Conservation (phyloP, 1,284 basidiomycete genomes). For the Cutaneotrichosporon arboriforme region DNA sequence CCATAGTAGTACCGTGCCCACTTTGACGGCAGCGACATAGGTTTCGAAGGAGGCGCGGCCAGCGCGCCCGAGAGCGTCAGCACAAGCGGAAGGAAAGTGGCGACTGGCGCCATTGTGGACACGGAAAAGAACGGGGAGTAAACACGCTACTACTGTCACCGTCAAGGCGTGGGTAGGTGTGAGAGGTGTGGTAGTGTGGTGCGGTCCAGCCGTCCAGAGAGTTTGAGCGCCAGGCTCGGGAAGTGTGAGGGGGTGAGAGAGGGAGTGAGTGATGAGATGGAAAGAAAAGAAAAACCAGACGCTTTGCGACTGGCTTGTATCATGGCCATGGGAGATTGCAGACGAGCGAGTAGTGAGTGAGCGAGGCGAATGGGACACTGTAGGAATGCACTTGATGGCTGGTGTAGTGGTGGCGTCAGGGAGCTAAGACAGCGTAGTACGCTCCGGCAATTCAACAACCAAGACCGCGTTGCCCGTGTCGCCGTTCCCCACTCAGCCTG, state of each 20-base stretch:
- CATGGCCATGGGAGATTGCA: no score
- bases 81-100: slow-evolving; percentile 19
- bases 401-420: no score
- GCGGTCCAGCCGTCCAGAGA: not conserved
- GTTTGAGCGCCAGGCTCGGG: slow-evolving; percentile 29
- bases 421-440: no score
- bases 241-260: not conserved
- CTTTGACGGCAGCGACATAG: not conserved
- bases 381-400: no score
- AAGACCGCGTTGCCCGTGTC: no score
- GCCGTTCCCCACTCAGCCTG: no score
- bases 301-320: no score
- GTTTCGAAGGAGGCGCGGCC: slow-evolving; percentile 3
- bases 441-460: no score
- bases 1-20: slow-evolving; percentile 31
- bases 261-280: not conserved
- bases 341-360: no score
- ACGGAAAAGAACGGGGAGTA: not conserved
- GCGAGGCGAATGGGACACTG: no score
- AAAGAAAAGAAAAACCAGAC: slow-evolving; percentile 4
- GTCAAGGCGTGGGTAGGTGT: slow-evolving; percentile 19
- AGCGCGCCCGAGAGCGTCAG: slow-evolving; percentile 23
- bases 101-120: slow-evolving; percentile 35
- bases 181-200: slow-evolving; percentile 7
- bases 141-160: not conserved